Conservation (phyloP, 768 basidiomycete species). For the Saitozyma podzolica region DNA sequence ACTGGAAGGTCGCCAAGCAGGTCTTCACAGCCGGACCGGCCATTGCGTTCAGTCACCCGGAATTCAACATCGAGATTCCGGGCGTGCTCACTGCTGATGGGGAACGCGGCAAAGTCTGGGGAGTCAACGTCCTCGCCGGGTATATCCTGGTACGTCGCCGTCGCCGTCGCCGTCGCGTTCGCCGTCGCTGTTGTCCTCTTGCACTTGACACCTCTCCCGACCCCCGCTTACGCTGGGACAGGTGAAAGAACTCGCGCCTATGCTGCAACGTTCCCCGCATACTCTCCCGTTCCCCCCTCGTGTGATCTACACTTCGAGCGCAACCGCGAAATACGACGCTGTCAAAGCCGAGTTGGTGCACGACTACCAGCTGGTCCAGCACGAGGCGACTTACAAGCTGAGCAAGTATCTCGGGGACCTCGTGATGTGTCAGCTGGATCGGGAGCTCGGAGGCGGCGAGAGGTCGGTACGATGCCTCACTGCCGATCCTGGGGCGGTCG, state of each 20-base stretch:
- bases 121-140: slow-evolving; percentile 43
- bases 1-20: slow-evolving; percentile 33
- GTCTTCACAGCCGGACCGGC: slow-evolving; percentile 29
- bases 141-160: slow-evolving; percentile 45
- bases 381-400: slow-evolving; percentile 27
- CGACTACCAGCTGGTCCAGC: slow-evolving; percentile 40
- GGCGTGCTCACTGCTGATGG: slow-evolving; percentile 51
- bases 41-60: slow-evolving; percentile 36
- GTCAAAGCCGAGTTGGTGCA: slow-evolving; percentile 24
- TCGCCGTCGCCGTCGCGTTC: too few relatives aligned
- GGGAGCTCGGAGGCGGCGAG: slow-evolving; percentile 16
- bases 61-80: slow-evolving; percentile 37
- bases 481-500: slow-evolving; percentile 29
- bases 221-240: slow-evolving; percentile 12
- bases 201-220: background rate
- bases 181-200: too few relatives aligned
- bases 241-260: slow-evolving; percentile 40
- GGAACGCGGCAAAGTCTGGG: slow-evolving; percentile 43
- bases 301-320: slow-evolving; percentile 45
- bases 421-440: slow-evolving; percentile 42
- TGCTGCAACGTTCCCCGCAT: slow-evolving; percentile 36
- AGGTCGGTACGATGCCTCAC: slow-evolving; percentile 20
- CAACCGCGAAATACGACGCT: slow-evolving; percentile 15
- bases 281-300: slow-evolving; percentile 42
- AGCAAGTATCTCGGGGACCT: slow-evolving; percentile 48